Base-by-base conservation (phyloP, 2,329 filamentous ascomycete species). In the Trichophyton schoenleinii region DNA sequence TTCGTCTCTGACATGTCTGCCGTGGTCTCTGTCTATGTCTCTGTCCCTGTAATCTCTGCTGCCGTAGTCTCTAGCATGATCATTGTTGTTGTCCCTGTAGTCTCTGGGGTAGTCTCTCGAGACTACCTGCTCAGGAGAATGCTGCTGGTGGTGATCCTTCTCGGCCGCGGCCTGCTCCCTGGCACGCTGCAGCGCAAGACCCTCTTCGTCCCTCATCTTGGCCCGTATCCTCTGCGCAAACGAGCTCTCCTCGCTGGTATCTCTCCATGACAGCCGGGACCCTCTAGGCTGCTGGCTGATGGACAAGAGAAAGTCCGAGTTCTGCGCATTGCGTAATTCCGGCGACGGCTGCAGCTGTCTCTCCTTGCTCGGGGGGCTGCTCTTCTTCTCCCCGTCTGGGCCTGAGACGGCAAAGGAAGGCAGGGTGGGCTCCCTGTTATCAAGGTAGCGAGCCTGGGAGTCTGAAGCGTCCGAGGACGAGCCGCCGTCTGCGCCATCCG, bases 191-290 rank as follows among this genome's bases (percentile, higher is more conserved):
- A 82, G 68, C 8, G 78, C 78, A 60, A 71, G 71, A 4, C 77
- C 80, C 70, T 82, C 80, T 62, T 82, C 80, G 7, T 74, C 73
- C 61, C 78, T 73, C 80, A 82, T 81, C 66, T 74, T 77, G 31
- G 78, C 78, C 61, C 78, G 79, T 7, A 80, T 68, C 5, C 72
- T 71, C 60, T 76, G 73, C 1, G 78, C 75, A 63, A 79, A 78
- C 0, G 78, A 78, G 61, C 74, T 72, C 1, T 76, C 72, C 42
- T 75, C 74, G 3, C 73, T 74, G 3, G 25, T 25, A 18, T 68
- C 70, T 46, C 73, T 69, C 34, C 76, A 71, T 6, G 74, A 76
- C 25, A 75, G 62, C n/a, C 74, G 72, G 18, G 71, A 73, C 11
- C 72, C 71, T 34, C 69, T 65, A 31, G 65, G 66, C 38, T 67